Conservation (phyloP, 208 protist species). For the Trypanosomatidae sp. region DNA sequence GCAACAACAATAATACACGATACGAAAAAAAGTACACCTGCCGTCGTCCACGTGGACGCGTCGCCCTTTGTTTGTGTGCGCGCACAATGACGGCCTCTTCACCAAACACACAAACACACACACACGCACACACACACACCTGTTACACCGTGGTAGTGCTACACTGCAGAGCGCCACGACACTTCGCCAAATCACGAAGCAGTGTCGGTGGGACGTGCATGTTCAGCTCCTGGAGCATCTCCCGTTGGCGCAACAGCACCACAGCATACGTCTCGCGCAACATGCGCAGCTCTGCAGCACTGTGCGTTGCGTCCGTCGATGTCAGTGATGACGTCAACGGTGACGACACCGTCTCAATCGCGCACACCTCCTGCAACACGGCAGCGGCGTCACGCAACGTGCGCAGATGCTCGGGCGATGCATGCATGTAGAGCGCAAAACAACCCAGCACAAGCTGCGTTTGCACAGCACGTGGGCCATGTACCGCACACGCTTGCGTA, state of each 20-base stretch:
- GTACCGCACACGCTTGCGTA: slow-evolving; percentile 12
- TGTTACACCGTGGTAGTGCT: too few species aligned
- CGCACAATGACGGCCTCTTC: too few species aligned
- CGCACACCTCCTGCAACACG: slow-evolving; percentile 27
- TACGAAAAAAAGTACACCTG: too few species aligned
- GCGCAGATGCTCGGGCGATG: slow-evolving; percentile 10
- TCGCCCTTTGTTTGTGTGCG: too few species aligned
- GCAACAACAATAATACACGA: too few species aligned
- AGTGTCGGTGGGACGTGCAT: slow-evolving; percentile 14
- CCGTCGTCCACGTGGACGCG: too few species aligned
- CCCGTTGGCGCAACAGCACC: slow-evolving; percentile 47
- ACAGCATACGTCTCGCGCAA: slow-evolving; percentile 62
- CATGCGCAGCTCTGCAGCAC: slow-evolving; percentile 63
- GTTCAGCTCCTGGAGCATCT: slow-evolving; percentile 50
- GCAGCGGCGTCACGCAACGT: slow-evolving; percentile 10
- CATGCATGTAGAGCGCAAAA: slow-evolving; percentile 48
- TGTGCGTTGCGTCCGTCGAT: too few species aligned
- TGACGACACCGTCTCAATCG: slow-evolving; percentile 45
- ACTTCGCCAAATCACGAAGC: slow-evolving; percentile 3
- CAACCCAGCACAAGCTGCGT: slow-evolving; percentile 52
- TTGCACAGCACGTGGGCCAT: slow-evolving; percentile 43
- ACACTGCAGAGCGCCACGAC: too few species aligned
- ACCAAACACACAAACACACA: too few species aligned
- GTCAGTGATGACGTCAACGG: too few species aligned
- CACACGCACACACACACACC: too few species aligned